phyloP scores from a whole-genome alignment of 441 rosid species.

The Mallotus repandus region DNA sequence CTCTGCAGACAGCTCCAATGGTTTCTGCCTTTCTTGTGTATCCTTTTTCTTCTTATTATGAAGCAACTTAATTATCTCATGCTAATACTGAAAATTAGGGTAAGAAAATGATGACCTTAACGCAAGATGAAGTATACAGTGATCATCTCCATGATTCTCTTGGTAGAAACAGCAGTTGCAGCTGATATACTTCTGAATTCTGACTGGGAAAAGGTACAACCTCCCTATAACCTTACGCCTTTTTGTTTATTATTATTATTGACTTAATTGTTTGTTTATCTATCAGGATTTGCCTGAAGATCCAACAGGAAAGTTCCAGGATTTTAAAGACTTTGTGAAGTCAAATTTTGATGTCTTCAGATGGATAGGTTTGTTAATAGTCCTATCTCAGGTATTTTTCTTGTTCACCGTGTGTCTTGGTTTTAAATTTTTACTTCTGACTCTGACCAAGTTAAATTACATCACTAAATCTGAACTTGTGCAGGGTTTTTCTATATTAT shows the following conservation, averaged over 20 bases:
- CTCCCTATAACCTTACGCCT: not conserved
- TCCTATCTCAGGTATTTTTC: conserved; percentile 44
- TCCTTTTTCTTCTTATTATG: conserved; percentile 30
- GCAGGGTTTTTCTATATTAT: conserved; percentile 41
- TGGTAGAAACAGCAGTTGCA: conserved; percentile 38
- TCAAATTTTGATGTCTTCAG: conserved; percentile 41
- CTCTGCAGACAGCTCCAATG: conserved; percentile 46
- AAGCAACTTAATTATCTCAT: too few species aligned
- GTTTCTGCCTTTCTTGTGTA: conserved; percentile 55
- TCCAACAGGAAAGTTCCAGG: conserved; percentile 49
- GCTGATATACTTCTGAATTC: conserved; percentile 50
- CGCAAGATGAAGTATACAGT: conserved; percentile 31
- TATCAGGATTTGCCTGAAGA: conserved; percentile 60
- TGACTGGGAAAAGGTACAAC: conserved; percentile 51
- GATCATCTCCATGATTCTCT: conserved; percentile 38
- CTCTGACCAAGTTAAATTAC: not conserved
- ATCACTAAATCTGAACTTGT: not conserved
- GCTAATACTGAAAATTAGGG: too few species aligned
- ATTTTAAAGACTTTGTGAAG: conserved; percentile 44
- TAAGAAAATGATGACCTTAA: conserved; percentile 23
- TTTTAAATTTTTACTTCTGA: not conserved
- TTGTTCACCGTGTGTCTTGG: not conserved
- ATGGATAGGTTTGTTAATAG: conserved; percentile 40
- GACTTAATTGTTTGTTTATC: not conserved
- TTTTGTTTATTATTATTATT: not conserved